Evolutionary conservation across 1,139 yeast genomes (phyloP).

Genomic region (Schizosaccharomyces versatilis): DNA sequence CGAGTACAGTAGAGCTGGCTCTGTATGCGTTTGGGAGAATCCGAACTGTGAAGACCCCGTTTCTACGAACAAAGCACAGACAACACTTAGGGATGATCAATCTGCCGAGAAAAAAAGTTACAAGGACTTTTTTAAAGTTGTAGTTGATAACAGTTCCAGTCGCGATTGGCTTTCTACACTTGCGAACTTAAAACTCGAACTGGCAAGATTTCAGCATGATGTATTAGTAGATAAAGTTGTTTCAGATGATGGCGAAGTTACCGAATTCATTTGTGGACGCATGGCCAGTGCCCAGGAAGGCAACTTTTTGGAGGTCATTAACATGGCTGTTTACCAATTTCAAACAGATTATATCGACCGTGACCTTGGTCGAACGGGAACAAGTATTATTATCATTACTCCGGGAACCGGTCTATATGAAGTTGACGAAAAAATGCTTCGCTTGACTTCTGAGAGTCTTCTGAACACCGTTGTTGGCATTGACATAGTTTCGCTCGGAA

Average conservation of each 20-base stretch:
- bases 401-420: conserved; percentile 91
- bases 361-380: conserved; percentile 67
- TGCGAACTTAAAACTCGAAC: conserved; percentile 68
- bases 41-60: not conserved
- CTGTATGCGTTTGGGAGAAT: conserved; percentile 13
- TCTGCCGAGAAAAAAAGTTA: conserved; percentile 3
- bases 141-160: conserved; percentile 61
- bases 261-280: conserved; percentile 19
- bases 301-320: conserved; percentile 67
- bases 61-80: conserved; percentile 13
- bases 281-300: conserved; percentile 77
- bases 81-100: conserved; percentile 16
- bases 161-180: conserved; percentile 62
- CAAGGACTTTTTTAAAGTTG: conserved; percentile 69
- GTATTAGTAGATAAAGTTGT: conserved; percentile 25
- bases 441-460: conserved; percentile 55
- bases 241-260: conserved; percentile 14
- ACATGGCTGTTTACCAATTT: conserved; percentile 56
- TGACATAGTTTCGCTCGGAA: conserved; percentile 70
- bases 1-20: conserved; percentile 21
- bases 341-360: conserved; percentile 68
- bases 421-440: conserved; percentile 59
- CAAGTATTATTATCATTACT: conserved; percentile 63
- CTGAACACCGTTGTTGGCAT: conserved; percentile 62
- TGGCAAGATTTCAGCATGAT: conserved; percentile 60